Conservation (phyloP, 257 asterid species). For the Eucommia ulmoides region DNA sequence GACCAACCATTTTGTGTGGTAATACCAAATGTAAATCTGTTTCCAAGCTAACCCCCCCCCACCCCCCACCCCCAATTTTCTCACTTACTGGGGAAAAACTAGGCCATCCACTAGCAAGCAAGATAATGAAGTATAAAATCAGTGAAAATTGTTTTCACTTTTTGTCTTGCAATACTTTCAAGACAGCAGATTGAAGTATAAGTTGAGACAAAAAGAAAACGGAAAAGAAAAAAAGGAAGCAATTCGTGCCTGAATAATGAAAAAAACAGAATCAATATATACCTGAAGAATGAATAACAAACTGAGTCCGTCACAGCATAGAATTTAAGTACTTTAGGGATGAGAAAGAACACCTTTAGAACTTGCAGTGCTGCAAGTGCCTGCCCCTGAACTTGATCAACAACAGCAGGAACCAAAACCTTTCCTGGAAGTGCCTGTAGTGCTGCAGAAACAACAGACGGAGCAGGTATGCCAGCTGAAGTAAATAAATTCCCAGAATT, state of each 20-base stretch:
- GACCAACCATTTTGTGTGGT: too few relatives aligned
- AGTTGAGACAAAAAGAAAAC: background rate
- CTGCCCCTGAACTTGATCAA: constrained; percentile 87
- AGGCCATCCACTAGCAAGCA: too few relatives aligned
- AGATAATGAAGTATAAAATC: too few relatives aligned
- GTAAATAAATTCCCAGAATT: constrained; percentile 45
- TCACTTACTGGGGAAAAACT: too few relatives aligned
- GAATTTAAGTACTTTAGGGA: background rate
- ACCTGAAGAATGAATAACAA: too few relatives aligned
- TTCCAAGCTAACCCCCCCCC: too few relatives aligned
- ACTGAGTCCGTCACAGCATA: background rate
- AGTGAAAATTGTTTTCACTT: background rate
- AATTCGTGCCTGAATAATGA: background rate
- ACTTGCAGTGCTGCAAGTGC: constrained; percentile 88
- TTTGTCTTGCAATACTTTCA: background rate
- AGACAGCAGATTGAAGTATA: background rate
- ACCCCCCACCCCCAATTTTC: too few relatives aligned
- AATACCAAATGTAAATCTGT: too few relatives aligned
- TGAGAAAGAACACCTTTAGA: constrained; percentile 30
- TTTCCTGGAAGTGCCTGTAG: constrained; percentile 66
- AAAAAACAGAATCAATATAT: too few relatives aligned
- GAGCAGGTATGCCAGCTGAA: constrained; percentile 94
- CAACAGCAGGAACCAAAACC: constrained; percentile 89
- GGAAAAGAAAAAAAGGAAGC: too few relatives aligned
- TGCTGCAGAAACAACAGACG: constrained; percentile 70